Evolutionary conservation across 2,329 filamentous ascomycete genomes (phyloP).

Genomic region (Magnaporthiopsis incrustans): DNA sequence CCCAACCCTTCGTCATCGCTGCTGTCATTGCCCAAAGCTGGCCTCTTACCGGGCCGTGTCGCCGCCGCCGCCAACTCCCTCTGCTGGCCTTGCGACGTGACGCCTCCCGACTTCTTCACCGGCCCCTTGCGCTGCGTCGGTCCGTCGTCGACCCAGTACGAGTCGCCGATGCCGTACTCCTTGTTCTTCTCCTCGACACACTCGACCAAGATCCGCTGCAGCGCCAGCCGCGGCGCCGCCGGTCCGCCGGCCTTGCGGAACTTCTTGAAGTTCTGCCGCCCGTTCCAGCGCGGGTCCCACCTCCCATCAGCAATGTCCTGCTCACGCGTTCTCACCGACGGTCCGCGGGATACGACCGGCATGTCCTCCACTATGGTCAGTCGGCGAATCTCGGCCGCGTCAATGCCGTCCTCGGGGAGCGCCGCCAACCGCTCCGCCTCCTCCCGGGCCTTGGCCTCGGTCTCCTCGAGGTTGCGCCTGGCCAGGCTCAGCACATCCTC

Average conservation of each 20-base stretch:
- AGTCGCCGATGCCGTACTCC: conserved; percentile 65
- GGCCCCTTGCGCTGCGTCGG: conserved; percentile 16
- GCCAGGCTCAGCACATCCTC: conserved; percentile 59
- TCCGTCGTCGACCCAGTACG: conserved; percentile 63
- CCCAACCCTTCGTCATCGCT: conserved; percentile 25
- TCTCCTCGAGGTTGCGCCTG: conserved; percentile 51
- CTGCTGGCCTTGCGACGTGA: conserved; percentile 10
- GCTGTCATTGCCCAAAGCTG: conserved; percentile 25
- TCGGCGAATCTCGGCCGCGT: conserved; percentile 64
- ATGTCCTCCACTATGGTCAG: conserved; percentile 73
- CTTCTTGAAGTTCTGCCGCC: conserved; percentile 90
- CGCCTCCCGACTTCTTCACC: conserved; percentile 14
- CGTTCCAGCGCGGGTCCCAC: conserved; percentile 90
- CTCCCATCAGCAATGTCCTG: conserved; percentile 45
- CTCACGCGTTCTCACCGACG: conserved; percentile 33
- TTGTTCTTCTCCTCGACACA: conserved; percentile 65
- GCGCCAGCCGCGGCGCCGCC: conserved; percentile 24
- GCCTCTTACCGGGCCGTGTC: conserved; percentile 12
- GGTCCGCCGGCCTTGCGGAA: conserved; percentile 53
- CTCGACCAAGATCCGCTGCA: conserved; percentile 49
- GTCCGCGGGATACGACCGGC: conserved; percentile 41
- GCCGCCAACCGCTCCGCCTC: conserved; percentile 46
- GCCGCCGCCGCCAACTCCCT: conserved; percentile 10
- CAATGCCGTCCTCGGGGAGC: conserved; percentile 52
- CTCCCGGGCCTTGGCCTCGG: conserved; percentile 53